A percentile compares a stretch with the other conserved stretches of the same genome.
Conservation (phyloP, 345 rosid species). For the Brassica napus region DNA sequence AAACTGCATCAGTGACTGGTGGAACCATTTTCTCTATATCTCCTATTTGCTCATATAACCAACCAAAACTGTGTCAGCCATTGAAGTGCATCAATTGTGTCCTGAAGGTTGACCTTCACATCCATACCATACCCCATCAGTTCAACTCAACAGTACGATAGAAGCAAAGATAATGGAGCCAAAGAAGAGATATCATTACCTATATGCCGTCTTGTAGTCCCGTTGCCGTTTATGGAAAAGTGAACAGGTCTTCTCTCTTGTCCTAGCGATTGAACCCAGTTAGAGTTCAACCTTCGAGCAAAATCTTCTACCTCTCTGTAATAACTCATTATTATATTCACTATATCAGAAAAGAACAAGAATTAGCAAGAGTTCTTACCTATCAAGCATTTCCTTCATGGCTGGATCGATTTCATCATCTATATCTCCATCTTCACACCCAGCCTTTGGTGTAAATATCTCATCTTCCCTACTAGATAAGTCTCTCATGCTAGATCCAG, state of each 20-base stretch:
- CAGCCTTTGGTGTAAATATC: slow-evolving; percentile 45
- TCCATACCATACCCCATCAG: slow-evolving; percentile 16
- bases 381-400: slow-evolving; percentile 73
- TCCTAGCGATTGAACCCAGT: slow-evolving; percentile 58
- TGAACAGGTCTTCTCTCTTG: slow-evolving; percentile 56
- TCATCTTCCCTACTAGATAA: slow-evolving; percentile 43
- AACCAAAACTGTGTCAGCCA: slow-evolving; percentile 26
- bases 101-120: slow-evolving; percentile 27
- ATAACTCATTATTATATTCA: background rate
- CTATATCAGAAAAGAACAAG: slow-evolving; percentile 2
- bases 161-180: background rate
- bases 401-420: slow-evolving; percentile 92
- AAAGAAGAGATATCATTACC: slow-evolving; percentile 40
- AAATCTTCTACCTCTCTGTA: slow-evolving; percentile 89
- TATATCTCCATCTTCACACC: slow-evolving; percentile 69
- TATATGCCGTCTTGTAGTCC: slow-evolving; percentile 46
- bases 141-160: slow-evolving; percentile 2
- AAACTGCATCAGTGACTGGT: slow-evolving; percentile 28
- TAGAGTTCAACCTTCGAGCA: slow-evolving; percentile 84
- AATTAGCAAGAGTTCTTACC: slow-evolving; percentile 45
- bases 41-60: slow-evolving; percentile 20
- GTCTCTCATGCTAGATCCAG: slow-evolving; percentile 42
- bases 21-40: slow-evolving; percentile 16
- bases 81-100: background rate
- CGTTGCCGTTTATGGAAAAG: slow-evolving; percentile 50